A percentile compares a stretch with the other conserved stretches of the same genome.
These are phyloP conservation scores for Colletotrichum filicis DNA, from an alignment of 2,329 filamentous ascomycete genomes.

Conservation along the genomic window DNA sequence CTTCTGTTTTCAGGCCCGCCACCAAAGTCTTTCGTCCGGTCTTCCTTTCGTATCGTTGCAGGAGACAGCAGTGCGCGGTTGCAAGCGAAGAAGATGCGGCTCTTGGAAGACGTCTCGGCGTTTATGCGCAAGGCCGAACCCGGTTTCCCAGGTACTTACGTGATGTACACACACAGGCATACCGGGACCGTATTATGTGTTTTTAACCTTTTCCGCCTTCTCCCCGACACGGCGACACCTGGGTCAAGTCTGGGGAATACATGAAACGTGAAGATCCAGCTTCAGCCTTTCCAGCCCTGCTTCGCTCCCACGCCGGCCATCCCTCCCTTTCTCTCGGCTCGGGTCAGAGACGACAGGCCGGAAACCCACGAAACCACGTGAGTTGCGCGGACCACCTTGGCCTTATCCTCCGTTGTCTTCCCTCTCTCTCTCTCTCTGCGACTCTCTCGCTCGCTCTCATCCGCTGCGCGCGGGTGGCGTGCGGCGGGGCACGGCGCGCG, in stretches of 20 bases:
- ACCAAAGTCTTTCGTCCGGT: background rate
- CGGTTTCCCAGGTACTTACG: rapidly evolving
- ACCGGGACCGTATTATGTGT: no score
- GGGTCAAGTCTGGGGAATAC: background rate
- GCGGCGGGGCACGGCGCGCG: no score
- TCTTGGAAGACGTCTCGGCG: slow-evolving; percentile 23
- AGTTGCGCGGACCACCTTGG: no score
- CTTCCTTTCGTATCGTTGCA: background rate
- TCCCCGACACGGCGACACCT: background rate
- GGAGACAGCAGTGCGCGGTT: background rate
- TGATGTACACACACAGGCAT: no score
- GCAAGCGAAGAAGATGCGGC: slow-evolving; percentile 6
- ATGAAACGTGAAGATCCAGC: background rate
- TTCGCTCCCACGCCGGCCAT: no score
- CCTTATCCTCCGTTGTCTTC: no score
- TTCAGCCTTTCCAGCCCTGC: background rate
- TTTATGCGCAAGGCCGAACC: slow-evolving; percentile 3
- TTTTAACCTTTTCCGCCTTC: background rate
- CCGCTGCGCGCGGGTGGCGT: background rate
- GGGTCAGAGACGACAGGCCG: background rate
- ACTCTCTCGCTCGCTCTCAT: background rate
- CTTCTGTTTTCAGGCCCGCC: background rate
- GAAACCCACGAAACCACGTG: background rate
- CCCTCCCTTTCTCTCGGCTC: background rate
- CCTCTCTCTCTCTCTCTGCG: no score